Conservation (phyloP, 2,329 filamentous ascomycete genomes). For the Fusarium devonianum region DNA sequence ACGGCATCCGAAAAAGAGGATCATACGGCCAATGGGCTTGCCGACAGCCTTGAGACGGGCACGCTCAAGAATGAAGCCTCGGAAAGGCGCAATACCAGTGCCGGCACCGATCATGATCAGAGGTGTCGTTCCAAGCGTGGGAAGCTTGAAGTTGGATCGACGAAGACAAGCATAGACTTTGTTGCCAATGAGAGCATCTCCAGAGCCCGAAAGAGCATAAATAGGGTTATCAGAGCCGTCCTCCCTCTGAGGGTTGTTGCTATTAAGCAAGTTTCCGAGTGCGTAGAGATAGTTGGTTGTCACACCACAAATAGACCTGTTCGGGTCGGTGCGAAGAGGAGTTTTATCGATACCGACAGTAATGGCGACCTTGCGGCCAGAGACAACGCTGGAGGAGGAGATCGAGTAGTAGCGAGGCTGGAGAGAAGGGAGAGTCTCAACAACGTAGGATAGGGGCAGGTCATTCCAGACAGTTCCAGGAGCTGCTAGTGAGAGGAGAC, state of each 20-base stretch:
- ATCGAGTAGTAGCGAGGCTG: conserved; percentile 68
- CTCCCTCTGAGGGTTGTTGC: neutral
- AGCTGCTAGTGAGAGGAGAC: conserved; percentile 30
- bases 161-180: conserved; percentile 36
- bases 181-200: conserved; percentile 16
- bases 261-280: conserved; percentile 22
- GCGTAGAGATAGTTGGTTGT: conserved; percentile 42
- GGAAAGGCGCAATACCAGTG: conserved; percentile 56
- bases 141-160: conserved; percentile 55
- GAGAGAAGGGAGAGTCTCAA: conserved; percentile 60
- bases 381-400: conserved; percentile 59
- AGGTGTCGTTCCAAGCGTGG: conserved; percentile 50
- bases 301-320: conserved; percentile 28
- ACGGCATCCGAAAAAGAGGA: conserved; percentile 68
- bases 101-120: conserved; percentile 61
- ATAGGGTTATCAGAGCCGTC: neutral
- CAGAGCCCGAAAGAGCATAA: conserved; percentile 29
- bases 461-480: conserved; percentile 31
- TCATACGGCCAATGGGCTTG: conserved; percentile 33
- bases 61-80: conserved; percentile 41
- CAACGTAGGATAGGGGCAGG: conserved; percentile 57
- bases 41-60: conserved; percentile 31
- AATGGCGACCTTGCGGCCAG: conserved; percentile 36
- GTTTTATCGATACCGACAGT: conserved; percentile 34
- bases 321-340: conserved; percentile 19